Evolutionary conservation across 352 stramenopile genomes (phyloP).

Genomic region (Thalassiosira livingstoniorum): DNA sequence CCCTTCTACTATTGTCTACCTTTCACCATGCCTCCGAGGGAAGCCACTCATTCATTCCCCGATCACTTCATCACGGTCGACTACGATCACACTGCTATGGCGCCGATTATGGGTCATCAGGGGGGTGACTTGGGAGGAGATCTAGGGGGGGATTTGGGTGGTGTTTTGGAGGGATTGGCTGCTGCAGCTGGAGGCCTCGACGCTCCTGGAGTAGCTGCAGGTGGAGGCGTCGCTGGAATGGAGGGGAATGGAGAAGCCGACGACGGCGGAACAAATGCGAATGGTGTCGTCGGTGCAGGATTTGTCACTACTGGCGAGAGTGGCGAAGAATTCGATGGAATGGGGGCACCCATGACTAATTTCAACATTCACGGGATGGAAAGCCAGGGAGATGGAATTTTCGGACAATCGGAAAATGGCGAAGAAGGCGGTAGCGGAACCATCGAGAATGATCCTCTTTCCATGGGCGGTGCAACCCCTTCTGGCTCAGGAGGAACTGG

Average conservation of each 20-base stretch:
- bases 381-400: background rate
- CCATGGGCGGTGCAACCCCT: conserved; percentile 16
- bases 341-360: background rate
- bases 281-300: background rate
- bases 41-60: conserved; percentile 54
- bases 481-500: background rate
- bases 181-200: background rate
- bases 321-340: background rate
- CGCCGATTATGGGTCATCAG: background rate
- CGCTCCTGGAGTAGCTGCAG: background rate
- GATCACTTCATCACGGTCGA: conserved; percentile 58
- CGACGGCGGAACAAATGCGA: background rate
- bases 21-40: conserved; percentile 46
- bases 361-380: background rate
- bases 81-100: conserved; percentile 30
- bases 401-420: background rate
- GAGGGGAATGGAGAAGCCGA: background rate
- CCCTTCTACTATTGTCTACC: too few relatives aligned
- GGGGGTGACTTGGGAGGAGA: background rate
- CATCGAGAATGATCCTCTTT: conserved; percentile 59
- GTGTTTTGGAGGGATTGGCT: background rate
- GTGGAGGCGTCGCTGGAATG: background rate
- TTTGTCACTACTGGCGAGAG: background rate
- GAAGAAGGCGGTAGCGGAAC: background rate
- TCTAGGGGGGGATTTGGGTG: background rate